Conservation (phyloP, 2,329 filamentous ascomycete species). For the Fusarium ramigenum region DNA sequence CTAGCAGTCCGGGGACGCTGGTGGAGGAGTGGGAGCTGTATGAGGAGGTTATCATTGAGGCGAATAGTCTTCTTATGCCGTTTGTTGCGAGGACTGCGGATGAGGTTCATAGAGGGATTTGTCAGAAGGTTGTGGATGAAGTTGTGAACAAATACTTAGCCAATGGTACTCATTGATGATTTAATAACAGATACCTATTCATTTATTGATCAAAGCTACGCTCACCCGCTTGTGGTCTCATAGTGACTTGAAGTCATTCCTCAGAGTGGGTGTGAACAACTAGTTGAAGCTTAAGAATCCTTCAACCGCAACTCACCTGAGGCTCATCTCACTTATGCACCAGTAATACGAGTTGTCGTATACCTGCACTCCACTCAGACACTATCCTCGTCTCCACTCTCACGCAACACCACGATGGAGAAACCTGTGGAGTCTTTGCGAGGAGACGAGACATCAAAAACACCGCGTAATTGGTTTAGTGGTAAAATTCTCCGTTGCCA, state of each 20-base stretch:
- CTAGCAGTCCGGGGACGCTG: slow-evolving; percentile 9
- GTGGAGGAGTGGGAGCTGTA: slow-evolving; percentile 27
- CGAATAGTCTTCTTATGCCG: slow-evolving; percentile 25
- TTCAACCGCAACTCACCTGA: neutral
- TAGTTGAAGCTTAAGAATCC: neutral
- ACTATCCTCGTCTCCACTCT: neutral
- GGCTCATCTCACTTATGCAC: neutral
- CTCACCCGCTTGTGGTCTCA: accelerated
- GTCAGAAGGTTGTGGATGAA: slow-evolving; percentile 19
- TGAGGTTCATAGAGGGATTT: slow-evolving; percentile 10
- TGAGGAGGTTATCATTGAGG: slow-evolving; percentile 20
- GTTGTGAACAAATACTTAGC: slow-evolving; percentile 4
- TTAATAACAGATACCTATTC: neutral
- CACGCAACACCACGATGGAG: neutral
- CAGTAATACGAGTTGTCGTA: neutral
- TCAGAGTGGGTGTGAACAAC: no score
- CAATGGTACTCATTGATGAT: neutral
- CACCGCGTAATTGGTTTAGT: neutral
- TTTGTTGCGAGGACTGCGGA: slow-evolving; percentile 22
- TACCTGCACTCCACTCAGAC: neutral
- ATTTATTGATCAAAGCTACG: neutral
- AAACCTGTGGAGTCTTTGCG: neutral
- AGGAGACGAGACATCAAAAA: neutral
- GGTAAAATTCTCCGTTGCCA: slow-evolving; percentile 2
- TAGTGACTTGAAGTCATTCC: no score